Base-by-base conservation (phyloP, 352 stramenopile species). In the Globisporangium parvum region DNA sequence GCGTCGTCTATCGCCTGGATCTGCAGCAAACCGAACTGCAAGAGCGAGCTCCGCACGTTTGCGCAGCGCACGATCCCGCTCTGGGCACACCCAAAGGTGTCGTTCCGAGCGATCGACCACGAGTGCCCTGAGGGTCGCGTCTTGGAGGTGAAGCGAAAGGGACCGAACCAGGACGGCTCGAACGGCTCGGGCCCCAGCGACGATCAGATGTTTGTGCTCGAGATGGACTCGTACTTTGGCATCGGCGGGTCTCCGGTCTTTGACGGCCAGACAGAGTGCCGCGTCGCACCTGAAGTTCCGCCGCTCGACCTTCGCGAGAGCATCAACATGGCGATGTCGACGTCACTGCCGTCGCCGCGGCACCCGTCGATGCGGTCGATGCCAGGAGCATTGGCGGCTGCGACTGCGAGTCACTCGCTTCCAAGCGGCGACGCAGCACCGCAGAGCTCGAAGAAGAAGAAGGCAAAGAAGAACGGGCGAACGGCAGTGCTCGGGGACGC, bases 201-300 rank as follows among this genome's bases (percentile, higher is more conserved):
- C 20, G 79, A 88, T 26, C 77, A 89, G 59, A 64, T 91, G 28
- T 92, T 92, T 62, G 82, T 90, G 49, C 78, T 92, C 62, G 80
- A 92, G 52, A 92, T 92, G 82, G 82, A 92, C 65, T 87, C 79
- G 35, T 92, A 92, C 66, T 92, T 92, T 66, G 82, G 82, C 12
- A 77, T 90, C n/a, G 80, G 82, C 6, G 80, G 75, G 1, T 92
- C 82, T 3, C 82, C 82, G 6, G 79, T 92, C 11, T 90, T 92
- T 56, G 66, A 86, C 41, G 79, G 77, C 6, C 64, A 74, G 41
- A 55, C 67, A 3, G 61, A 72, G 50, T 61, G 57, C 15, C 62
- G 63, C 10, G 63, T 67, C 9, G 47, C 45, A 2, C 70, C 77
- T 6, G 76, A 85, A 46, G 62, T 86, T 26, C 76, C 73, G 9